Base-by-base conservation (phyloP, 2,329 filamentous ascomycete genomes). In the Monilinia fructigena region DNA sequence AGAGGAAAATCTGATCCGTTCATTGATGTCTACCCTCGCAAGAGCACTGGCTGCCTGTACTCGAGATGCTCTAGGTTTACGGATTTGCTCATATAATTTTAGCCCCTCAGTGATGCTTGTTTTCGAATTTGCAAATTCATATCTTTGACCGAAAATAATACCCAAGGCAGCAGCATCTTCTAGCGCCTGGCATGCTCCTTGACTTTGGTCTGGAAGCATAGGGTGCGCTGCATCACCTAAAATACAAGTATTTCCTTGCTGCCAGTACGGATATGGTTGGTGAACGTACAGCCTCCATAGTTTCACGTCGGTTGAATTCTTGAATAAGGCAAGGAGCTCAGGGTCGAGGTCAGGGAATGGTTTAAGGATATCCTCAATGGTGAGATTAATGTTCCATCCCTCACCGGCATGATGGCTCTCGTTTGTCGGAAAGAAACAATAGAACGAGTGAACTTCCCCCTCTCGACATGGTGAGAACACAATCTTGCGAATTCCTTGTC, bases 161-260 rank as follows among this genome's bases (percentile, higher is more conserved):
- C 77, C 77, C 4, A 79, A 63, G 0, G 74, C 75, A 0, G 73
- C 78, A 1, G 77, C 77, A 67, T 79, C 77, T 68, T 79, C 78
- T 35, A 79, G 75, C 1, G 77, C 78, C 73, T 76, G 75, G 60
- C 76, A 78, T 20, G 86, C 86, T 2, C 88, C 87, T 74, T 90
- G 87, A 65, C 84, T 86, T 74, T 89, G 87, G 70, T 89, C 82
- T 1, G 87, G 86, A 82, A 89, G 85, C 84, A 88, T 88, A 1
- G 87, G 87, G 71, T 89, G 87, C 1, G 81, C 87, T 12, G 88
- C 87, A 72, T 90, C 88, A 5, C 88, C 88, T 14, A 90, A 74
- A 0, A 90, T 76, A 60, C 83, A 86, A 1, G 82, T 82, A 28
- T 75, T 79, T 18, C 75, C 77, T 70, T 83, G 82, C 59, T 80